Evolutionary conservation across 805 yeast species (phyloP).

Genomic region (Candida krabiensis): DNA sequence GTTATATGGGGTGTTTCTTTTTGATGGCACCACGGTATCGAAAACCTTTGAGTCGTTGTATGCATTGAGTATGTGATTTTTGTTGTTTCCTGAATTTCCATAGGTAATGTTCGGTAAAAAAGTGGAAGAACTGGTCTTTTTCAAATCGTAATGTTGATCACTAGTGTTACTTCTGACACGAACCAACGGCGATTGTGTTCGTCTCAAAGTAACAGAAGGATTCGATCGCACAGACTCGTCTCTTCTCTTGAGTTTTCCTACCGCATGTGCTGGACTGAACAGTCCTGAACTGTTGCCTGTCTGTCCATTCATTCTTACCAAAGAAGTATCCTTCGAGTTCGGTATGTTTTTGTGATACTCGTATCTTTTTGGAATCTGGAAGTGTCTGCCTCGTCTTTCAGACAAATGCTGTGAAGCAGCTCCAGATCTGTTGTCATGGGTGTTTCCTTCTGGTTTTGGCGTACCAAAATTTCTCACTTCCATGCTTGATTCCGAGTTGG

Average conservation of each 20-base stretch:
- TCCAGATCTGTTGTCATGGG: no score
- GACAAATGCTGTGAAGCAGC: not conserved
- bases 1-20: constrained; percentile 12
- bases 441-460: no score
- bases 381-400: constrained; percentile 30
- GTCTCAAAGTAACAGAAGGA: constrained; percentile 4
- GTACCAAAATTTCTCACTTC: no score
- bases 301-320: constrained; percentile 4
- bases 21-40: constrained; percentile 26
- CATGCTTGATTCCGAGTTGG: no score
- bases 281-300: constrained; percentile 7
- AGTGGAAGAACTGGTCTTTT: constrained; percentile 24
- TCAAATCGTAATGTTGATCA: constrained; percentile 11
- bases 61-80: constrained; percentile 21
- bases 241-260: constrained; percentile 14
- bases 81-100: constrained; percentile 3
- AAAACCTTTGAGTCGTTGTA: constrained; percentile 30
- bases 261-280: constrained; percentile 17
- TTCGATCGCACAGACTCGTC: constrained; percentile 14
- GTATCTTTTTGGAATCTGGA: constrained; percentile 29
- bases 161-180: constrained; percentile 1
- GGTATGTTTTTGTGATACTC: constrained; percentile 27
- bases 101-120: constrained; percentile 6
- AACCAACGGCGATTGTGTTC: constrained; percentile 16
- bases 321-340: constrained; percentile 18